Evolutionary conservation across 2,329 filamentous ascomycete genomes (phyloP).

Genomic region (Polychaeton citri): DNA sequence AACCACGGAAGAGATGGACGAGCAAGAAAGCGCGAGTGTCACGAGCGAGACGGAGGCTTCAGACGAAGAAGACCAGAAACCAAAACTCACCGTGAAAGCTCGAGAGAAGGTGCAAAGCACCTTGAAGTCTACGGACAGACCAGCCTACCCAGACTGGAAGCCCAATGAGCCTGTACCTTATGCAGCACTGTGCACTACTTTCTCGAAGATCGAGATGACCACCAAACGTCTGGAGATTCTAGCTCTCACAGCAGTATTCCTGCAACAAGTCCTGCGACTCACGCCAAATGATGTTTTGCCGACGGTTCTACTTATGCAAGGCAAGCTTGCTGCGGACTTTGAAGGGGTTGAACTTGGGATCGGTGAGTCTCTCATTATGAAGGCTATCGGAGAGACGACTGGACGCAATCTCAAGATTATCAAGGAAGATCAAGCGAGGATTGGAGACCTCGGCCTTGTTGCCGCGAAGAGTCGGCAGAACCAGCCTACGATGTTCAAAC

Average conservation of each 20-base stretch:
- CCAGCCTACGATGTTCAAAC: constrained; percentile 97
- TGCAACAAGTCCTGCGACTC: constrained; percentile 84
- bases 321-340: constrained; percentile 94
- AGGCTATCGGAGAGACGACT: constrained; percentile 88
- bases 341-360: constrained; percentile 96
- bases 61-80: constrained; percentile 50
- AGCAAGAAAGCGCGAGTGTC: constrained; percentile 5
- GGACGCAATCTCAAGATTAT: constrained; percentile 79
- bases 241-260: constrained; percentile 77
- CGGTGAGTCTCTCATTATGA: constrained; percentile 96
- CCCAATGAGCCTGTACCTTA: constrained; percentile 81
- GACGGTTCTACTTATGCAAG: constrained; percentile 90
- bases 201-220: constrained; percentile 88
- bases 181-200: constrained; percentile 84
- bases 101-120: constrained; percentile 70
- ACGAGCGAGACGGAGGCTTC: constrained; percentile 30
- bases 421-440: constrained; percentile 90
- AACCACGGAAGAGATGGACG: constrained; percentile 4
- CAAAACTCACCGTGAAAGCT: constrained; percentile 58
- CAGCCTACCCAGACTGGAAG: constrained; percentile 94
- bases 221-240: constrained; percentile 81
- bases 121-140: constrained; percentile 53
- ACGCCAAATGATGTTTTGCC: constrained; percentile 79
- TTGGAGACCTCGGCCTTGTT: constrained; percentile 87
- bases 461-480: constrained; percentile 91